A percentile compares a stretch with the other conserved stretches of the same genome.
These are phyloP conservation scores for Plasmodium vinckei DNA, from an alignment of 169 alveolate genomes.

Conservation along the genomic window DNA sequence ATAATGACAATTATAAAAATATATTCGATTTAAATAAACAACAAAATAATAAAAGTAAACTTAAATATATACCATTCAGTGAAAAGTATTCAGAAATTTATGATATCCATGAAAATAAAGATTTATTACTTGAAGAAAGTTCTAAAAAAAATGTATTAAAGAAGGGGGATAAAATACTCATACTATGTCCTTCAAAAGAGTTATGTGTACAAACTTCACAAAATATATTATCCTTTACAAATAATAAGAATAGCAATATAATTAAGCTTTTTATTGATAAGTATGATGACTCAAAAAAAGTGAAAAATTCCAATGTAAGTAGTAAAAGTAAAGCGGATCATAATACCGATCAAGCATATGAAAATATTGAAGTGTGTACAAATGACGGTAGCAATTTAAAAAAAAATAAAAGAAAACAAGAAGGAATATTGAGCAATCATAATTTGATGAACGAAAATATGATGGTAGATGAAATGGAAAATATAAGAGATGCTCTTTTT, in stretches of 20 bases:
- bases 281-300: not conserved
- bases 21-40: conserved; percentile 11
- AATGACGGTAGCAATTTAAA: not conserved
- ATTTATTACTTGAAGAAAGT: conserved; percentile 37
- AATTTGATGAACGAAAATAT: not conserved
- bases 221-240: conserved; percentile 30
- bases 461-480: not conserved
- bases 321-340: not conserved
- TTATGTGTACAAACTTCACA: conserved; percentile 69
- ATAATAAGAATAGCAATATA: conserved; percentile 20
- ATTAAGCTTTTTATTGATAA: conserved; percentile 64
- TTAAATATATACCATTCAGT: conserved; percentile 54
- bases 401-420: not conserved
- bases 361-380: not conserved
- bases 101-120: conserved; percentile 47
- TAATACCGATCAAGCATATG: not conserved
- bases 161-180: conserved; percentile 54
- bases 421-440: not conserved
- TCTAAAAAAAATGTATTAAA: conserved; percentile 17
- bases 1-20: not conserved
- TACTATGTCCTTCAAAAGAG: conserved; percentile 65
- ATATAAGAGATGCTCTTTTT: conserved; percentile 14
- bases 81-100: conserved; percentile 50
- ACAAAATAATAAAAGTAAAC: conserved; percentile 23
- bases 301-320: not conserved